These are phyloP conservation scores for Podaxis sp. DNA, from an alignment of 768 basidiomycete genomes.

Conservation along the genomic window DNA sequence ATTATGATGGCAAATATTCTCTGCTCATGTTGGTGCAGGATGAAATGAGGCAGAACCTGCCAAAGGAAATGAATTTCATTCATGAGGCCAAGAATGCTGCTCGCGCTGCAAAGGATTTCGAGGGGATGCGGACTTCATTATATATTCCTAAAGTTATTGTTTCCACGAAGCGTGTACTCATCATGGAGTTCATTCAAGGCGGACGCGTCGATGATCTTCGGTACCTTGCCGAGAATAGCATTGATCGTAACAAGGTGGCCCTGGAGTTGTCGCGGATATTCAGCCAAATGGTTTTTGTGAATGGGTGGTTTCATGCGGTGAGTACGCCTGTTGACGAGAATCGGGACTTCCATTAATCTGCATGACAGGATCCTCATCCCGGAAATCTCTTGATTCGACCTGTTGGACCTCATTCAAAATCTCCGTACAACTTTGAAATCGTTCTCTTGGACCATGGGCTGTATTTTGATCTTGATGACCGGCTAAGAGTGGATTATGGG, in stretches of 20 bases:
- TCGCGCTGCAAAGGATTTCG: slow-evolving; percentile 71
- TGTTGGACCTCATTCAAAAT: slow-evolving; percentile 56
- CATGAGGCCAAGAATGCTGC: slow-evolving; percentile 87
- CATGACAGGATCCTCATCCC: slow-evolving; percentile 78
- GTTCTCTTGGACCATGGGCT: slow-evolving; percentile 92
- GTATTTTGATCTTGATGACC: slow-evolving; percentile 86
- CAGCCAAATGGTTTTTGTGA: slow-evolving; percentile 92
- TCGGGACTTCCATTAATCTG: slow-evolving; percentile 11
- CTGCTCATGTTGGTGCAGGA: slow-evolving; percentile 51
- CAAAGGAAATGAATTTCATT: slow-evolving; percentile 93
- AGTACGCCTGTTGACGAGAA: slow-evolving; percentile 25
- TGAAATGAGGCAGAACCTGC: slow-evolving; percentile 92
- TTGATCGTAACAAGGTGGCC: slow-evolving; percentile 93
- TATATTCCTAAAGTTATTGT: slow-evolving; percentile 85
- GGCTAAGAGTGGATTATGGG: slow-evolving; percentile 80
- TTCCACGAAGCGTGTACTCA: slow-evolving; percentile 80
- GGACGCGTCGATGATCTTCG: slow-evolving; percentile 84
- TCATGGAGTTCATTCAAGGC: slow-evolving; percentile 95
- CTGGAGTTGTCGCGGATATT: slow-evolving; percentile 90
- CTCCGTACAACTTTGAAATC: slow-evolving; percentile 95
- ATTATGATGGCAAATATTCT: neutral
- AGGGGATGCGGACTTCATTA: slow-evolving; percentile 67
- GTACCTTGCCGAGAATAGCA: slow-evolving; percentile 77
- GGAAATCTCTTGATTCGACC: slow-evolving; percentile 93
- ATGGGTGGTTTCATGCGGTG: slow-evolving; percentile 88